Evolutionary conservation across 2,329 filamentous ascomycete species (phyloP).

Genomic region (Trichoderma koningii): DNA sequence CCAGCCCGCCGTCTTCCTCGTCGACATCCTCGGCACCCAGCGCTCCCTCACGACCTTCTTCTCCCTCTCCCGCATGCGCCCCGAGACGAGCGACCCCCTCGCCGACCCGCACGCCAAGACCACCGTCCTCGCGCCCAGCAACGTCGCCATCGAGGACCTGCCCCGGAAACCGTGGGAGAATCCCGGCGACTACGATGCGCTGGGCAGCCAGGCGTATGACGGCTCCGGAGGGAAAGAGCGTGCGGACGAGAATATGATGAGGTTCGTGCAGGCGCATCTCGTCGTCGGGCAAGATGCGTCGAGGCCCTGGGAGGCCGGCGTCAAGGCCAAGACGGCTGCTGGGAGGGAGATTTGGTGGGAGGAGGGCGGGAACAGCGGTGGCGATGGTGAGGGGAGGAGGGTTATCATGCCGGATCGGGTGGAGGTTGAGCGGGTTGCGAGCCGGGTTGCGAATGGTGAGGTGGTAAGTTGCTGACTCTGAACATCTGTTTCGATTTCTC

Average conservation of each 20-base stretch:
- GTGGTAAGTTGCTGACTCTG: conserved; percentile 51
- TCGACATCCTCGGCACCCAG: conserved; percentile 80
- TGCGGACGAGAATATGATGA: conserved; percentile 72
- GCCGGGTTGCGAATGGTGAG: conserved; percentile 83
- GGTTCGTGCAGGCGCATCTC: conserved; percentile 86
- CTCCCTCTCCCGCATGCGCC: conserved; percentile 74
- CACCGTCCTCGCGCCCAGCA: conserved; percentile 84
- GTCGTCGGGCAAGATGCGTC: conserved; percentile 56
- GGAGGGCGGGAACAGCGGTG: conserved; percentile 36
- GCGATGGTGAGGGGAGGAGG: conserved; percentile 56
- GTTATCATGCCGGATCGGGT: conserved; percentile 79
- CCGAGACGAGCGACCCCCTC: conserved; percentile 67
- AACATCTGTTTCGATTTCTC: no score
- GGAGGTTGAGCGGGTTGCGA: conserved; percentile 72
- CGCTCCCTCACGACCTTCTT: conserved; percentile 83
- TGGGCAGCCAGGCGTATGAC: conserved; percentile 71
- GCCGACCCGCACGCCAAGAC: conserved; percentile 68
- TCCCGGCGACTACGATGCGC: conserved; percentile 68
- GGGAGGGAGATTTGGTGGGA: conserved; percentile 81
- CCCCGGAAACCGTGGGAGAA: conserved; percentile 88
- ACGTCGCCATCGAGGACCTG: conserved; percentile 74
- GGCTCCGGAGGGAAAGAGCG: conserved; percentile 73
- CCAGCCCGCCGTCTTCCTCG: conserved; percentile 65
- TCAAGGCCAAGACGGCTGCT: conserved; percentile 65
- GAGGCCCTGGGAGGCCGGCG: conserved; percentile 72